Base-by-base conservation (phyloP, 192 early-diverging fungal genomes). In the Entomortierella beljakovae region DNA sequence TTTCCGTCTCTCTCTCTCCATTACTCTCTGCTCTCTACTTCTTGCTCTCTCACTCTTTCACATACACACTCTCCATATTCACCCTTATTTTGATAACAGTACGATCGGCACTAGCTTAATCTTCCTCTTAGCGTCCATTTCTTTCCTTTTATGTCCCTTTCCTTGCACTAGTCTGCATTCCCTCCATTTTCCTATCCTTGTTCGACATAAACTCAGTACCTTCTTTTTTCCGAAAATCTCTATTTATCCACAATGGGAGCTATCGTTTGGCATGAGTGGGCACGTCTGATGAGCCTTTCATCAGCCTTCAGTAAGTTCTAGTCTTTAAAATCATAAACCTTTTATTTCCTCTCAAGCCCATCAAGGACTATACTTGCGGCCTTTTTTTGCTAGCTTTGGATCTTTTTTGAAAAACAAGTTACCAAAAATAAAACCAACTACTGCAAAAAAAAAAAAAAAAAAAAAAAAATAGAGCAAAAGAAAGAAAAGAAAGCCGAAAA, bases 181-280 rank as follows among this genome's bases (percentile, higher is more conserved):
- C 56, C 13, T 55, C 56, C 10, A 28, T 33, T 48, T 26, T 25
- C 22, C n/a, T 51, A n/a, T 25, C 6, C 25, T 29, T 28, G 6
- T 33, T 46, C 38, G 3, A 46, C 43, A 46, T 20, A 37, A 29
- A 8, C 2, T 1, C 1, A 34, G 34, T 25, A 53, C 11, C 10
- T 10, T 10, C 34, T 33, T 57, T 46, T 1, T 29, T 49, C 26
- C 13, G 3, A 1, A 46, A 34, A 53, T 18, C 42, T 18, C 13
- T 42, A 34, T 26, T 32, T 29, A 37, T 1, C 20, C 29, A 28
- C 22, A 32, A 79, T 79, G 75, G 75, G 75, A 28, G 75, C 61
- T 20, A 70, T 70, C 42, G 75, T 79, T 35, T 79, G 75, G 75
- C 64, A 79, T 34, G 75, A 79, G 20, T 79, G 75, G 75, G 67